These are phyloP conservation scores for Lodderomyces parapsilosis DNA, from an alignment of 1,139 yeast species.

Conservation along the genomic window DNA sequence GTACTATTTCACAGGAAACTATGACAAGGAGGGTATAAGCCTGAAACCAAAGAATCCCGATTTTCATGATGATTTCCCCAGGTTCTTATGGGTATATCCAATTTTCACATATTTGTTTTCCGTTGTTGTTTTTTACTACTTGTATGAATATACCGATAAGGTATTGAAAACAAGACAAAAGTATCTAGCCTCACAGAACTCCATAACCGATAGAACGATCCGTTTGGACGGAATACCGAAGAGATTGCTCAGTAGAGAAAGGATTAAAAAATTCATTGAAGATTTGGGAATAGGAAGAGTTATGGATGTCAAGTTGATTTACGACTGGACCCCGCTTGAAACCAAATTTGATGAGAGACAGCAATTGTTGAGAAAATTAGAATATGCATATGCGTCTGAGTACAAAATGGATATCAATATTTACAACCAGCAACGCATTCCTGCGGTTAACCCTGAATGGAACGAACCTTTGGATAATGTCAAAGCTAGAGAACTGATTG, in stretches of 20 bases:
- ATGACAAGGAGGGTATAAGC: constrained; percentile 37
- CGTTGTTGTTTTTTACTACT: constrained; percentile 56
- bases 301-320: constrained; percentile 51
- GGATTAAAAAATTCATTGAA: constrained; percentile 54
- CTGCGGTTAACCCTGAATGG: constrained; percentile 28
- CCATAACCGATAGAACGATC: constrained; percentile 90
- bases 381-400: constrained; percentile 43
- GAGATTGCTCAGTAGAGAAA: constrained; percentile 37
- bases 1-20: constrained; percentile 45
- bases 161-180: constrained; percentile 78
- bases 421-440: constrained; percentile 27
- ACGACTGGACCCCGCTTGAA: constrained; percentile 53
- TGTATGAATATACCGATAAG: constrained; percentile 65
- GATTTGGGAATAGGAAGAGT: constrained; percentile 63
- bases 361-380: constrained; percentile 35
- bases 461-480: constrained; percentile 8
- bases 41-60: constrained; percentile 19
- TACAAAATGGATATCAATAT: constrained; percentile 48
- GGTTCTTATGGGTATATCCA: constrained; percentile 73
- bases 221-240: constrained; percentile 81
- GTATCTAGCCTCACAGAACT: constrained; percentile 83
- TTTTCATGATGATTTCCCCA: constrained; percentile 27
- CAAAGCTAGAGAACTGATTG: constrained; percentile 14
- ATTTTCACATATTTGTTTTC: constrained; percentile 86
- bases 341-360: constrained; percentile 38